Conservation (phyloP, 2,329 filamentous ascomycete species). For the Corinectria fuckeliana region DNA sequence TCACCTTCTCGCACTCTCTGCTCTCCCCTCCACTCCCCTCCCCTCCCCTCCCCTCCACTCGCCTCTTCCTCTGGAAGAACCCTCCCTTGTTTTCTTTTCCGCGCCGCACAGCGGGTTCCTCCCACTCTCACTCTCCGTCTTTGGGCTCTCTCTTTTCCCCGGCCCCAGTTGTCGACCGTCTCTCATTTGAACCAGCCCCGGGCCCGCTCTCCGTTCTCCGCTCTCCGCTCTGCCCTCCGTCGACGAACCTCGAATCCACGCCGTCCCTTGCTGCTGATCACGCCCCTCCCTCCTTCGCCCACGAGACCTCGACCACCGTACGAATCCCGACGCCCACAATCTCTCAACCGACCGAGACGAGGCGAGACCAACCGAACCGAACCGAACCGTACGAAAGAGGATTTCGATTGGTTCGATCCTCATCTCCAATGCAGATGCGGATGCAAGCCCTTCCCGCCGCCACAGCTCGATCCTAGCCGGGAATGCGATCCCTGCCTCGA, state of each 20-base stretch:
- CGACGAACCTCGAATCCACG: conserved; percentile 6
- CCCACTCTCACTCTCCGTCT: conserved; percentile 2
- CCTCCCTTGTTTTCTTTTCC: neutral
- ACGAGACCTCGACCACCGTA: neutral
- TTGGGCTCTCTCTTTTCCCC: conserved; percentile 18
- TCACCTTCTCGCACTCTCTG: neutral
- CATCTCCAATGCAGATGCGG: conserved; percentile 32
- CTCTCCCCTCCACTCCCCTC: conserved; percentile 19
- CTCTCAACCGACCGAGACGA: neutral
- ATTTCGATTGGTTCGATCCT: conserved; percentile 6
- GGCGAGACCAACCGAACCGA: neutral
- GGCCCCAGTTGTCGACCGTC: conserved; percentile 19
- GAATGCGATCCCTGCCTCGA: conserved; percentile 38
- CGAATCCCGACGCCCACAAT: conserved; percentile 7
- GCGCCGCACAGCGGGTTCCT: conserved; percentile 16
- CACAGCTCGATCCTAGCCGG: conserved; percentile 31
- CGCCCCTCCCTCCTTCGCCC: conserved; percentile 10
- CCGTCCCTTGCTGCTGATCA: conserved; percentile 20
- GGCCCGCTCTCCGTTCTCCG: conserved; percentile 14
- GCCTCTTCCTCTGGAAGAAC: no score
- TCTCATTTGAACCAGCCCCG: conserved; percentile 20
- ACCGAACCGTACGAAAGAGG: no score
- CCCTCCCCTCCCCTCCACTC: conserved; percentile 9
- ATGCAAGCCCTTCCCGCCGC: conserved; percentile 27
- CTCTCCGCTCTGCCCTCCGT: neutral